A percentile compares a stretch with the other conserved stretches of the same genome.
These are phyloP conservation scores for Raddia guianensis DNA, from an alignment of 176 grass and related monocot genomes.

Conservation along the genomic window DNA sequence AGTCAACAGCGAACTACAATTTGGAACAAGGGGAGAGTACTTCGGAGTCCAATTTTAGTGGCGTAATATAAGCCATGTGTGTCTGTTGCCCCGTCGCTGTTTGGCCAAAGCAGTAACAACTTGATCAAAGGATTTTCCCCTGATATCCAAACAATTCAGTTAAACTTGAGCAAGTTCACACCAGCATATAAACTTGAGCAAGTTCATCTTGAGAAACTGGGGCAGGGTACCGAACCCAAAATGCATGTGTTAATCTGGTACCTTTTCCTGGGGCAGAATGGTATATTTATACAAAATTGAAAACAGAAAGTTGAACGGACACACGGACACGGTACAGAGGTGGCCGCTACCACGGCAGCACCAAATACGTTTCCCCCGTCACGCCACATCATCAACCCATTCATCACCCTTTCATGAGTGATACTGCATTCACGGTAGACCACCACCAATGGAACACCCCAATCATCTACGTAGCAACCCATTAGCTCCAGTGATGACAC, in stretches of 20 bases:
- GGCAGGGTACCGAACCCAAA: background rate
- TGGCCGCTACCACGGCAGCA: conserved; percentile 25
- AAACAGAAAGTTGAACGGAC: conserved; percentile 26
- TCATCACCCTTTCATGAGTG: conserved; percentile 5
- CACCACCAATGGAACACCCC: background rate
- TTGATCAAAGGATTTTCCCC: background rate
- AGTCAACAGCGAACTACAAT: too few species aligned
- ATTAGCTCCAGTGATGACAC: conserved; percentile 10
- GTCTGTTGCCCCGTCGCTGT: too few species aligned
- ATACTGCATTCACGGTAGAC: conserved; percentile 35
- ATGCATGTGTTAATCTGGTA: conserved; percentile 28
- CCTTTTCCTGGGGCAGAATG: conserved; percentile 13
- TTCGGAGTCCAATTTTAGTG: too few species aligned
- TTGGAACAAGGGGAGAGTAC: too few species aligned
- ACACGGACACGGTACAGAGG: conserved; percentile 31
- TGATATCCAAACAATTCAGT: background rate
- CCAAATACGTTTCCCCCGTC: background rate
- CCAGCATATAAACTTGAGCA: background rate
- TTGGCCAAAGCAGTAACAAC: too few species aligned
- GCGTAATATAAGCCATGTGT: too few species aligned
- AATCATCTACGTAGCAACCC: conserved; percentile 10
- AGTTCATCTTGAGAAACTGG: background rate
- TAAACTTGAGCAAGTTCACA: too few species aligned
- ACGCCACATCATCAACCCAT: conserved; percentile 15
- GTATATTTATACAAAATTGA: conserved; percentile 50